Evolutionary conservation across 139 green algal species (phyloP).

Genomic region (Deuterostichococcus epilithicus): DNA sequence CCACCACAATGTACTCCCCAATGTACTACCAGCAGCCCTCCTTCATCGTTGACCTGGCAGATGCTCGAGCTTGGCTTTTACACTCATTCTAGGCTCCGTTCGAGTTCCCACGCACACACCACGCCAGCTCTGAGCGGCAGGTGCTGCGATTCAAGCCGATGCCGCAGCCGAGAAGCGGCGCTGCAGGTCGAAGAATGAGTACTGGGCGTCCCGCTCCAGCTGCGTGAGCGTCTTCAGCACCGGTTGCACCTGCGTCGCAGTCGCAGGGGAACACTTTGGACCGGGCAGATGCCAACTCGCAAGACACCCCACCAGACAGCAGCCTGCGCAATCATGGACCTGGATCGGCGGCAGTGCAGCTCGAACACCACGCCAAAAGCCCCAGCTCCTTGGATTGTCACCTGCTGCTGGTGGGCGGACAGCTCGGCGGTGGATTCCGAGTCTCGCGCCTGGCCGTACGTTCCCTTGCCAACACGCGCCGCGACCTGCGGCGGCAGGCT

Average conservation of each 20-base stretch:
- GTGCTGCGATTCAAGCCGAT: no score
- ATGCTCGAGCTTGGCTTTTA: no score
- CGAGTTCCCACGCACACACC: no score
- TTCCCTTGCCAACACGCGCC: constrained; percentile 26
- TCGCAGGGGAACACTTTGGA: constrained; percentile 25
- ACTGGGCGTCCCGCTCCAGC: constrained; percentile 64
- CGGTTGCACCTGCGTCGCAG: constrained; percentile 42
- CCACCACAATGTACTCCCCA: no score
- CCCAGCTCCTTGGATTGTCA: background rate
- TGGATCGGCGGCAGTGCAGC: background rate
- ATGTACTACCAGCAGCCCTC: no score
- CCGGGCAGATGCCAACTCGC: background rate
- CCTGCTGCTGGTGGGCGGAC: background rate
- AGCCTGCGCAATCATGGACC: background rate
- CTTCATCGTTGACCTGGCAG: no score
- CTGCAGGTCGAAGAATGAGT: constrained; percentile 58
- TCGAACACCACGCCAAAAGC: background rate
- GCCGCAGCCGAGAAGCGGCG: constrained; percentile 27
- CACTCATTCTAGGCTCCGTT: no score
- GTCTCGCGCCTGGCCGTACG: constrained; percentile 17
- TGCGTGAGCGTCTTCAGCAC: constrained; percentile 51
- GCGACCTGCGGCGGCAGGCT: constrained; percentile 39
- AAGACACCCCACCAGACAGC: background rate
- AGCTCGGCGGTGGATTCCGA: constrained; percentile 2
- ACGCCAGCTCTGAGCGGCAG: no score